phyloP scores from a whole-genome alignment of 768 basidiomycete species.

The Auriscalpium microsporum region DNA sequence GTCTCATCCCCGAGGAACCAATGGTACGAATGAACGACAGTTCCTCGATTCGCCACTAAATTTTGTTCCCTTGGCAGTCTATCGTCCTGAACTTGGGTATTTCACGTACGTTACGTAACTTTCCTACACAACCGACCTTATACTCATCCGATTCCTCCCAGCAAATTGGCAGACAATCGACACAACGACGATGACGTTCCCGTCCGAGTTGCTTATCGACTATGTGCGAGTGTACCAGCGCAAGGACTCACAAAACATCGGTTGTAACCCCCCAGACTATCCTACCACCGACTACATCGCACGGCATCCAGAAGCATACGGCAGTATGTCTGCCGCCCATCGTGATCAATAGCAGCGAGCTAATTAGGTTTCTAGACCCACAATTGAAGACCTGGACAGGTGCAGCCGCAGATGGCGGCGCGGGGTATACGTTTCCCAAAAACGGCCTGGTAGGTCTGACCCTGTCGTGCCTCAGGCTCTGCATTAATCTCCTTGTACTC shows the following conservation, averaged over 20 bases:
- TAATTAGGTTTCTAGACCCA: slow-evolving; percentile 16
- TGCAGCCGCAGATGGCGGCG: slow-evolving; percentile 13
- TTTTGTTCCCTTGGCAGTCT: slow-evolving; percentile 18
- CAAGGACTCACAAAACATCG: slow-evolving; percentile 45
- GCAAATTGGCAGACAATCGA: slow-evolving; percentile 64
- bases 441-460: slow-evolving; percentile 13
- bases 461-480: not conserved
- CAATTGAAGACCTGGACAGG: slow-evolving; percentile 24
- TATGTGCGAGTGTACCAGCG: slow-evolving; percentile 80
- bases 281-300: slow-evolving; percentile 62
- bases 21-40: slow-evolving; percentile 19
- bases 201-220: slow-evolving; percentile 62
- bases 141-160: slow-evolving; percentile 10
- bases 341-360: not conserved
- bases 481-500: not conserved
- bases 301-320: slow-evolving; percentile 47
- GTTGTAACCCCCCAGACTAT: slow-evolving; percentile 55
- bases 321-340: slow-evolving; percentile 33
- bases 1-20: slow-evolving; percentile 53
- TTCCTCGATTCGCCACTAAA: not conserved
- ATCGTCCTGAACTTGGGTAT: slow-evolving; percentile 59
- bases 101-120: slow-evolving; percentile 34
- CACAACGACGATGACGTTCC: slow-evolving; percentile 51
- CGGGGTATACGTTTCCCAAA: slow-evolving; percentile 26
- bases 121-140: not conserved